These are phyloP conservation scores for Alternaria infectoria DNA, from an alignment of 2,329 filamentous ascomycete genomes.

Conservation along the genomic window DNA sequence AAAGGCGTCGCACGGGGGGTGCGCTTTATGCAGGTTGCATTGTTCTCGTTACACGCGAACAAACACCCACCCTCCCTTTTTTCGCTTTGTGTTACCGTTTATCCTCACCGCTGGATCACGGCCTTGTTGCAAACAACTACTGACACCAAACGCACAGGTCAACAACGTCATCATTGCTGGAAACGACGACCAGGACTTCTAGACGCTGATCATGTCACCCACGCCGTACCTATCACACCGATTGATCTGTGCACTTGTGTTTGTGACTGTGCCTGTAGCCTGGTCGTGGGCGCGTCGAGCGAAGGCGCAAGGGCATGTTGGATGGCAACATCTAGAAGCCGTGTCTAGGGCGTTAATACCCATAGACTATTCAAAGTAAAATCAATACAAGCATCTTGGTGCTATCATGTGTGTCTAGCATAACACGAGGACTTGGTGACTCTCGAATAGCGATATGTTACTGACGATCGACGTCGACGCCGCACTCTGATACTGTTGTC, in stretches of 20 bases:
- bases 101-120: conserved; percentile 5
- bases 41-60: conserved; percentile 27
- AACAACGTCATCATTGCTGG: conserved; percentile 96
- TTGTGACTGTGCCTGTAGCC: not conserved
- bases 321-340: not conserved
- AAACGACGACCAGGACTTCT: conserved; percentile 86
- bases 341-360: not conserved
- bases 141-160: conserved; percentile 51
- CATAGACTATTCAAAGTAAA: conserved; percentile 5
- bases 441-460: too few relatives aligned
- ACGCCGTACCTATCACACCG: conserved; percentile 2
- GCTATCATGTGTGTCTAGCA: too few relatives aligned
- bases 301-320: not conserved
- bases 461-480: too few relatives aligned
- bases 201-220: conserved; percentile 36
- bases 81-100: conserved; percentile 14
- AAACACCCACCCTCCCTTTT: conserved; percentile 7
- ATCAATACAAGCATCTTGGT: conserved; percentile 10
- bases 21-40: conserved; percentile 10
- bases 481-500: not conserved
- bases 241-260: not conserved
- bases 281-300: not conserved
- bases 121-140: conserved; percentile 3
- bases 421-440: too few relatives aligned
- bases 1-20: conserved; percentile 7